Percentiles rank a stretch among this genome's conserved stretches.
These are phyloP conservation scores for Trichoderma sp. DNA, from an alignment of 2,329 filamentous ascomycete species.

Conservation along the genomic window DNA sequence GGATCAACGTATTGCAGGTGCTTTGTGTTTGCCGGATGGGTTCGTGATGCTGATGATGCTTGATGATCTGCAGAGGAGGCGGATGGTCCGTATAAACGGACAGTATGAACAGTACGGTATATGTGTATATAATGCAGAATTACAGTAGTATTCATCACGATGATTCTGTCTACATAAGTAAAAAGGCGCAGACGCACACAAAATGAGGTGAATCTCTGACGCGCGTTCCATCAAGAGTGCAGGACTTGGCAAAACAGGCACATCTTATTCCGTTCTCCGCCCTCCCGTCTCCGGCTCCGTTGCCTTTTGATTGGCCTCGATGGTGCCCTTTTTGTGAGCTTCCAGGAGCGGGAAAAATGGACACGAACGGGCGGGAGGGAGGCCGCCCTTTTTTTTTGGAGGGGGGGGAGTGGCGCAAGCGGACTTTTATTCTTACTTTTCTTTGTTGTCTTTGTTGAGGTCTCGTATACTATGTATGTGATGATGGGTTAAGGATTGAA, in stretches of 20 bases:
- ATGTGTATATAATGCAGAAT: too few species aligned
- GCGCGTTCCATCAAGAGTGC: not conserved
- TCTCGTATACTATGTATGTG: not conserved
- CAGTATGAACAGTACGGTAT: not conserved
- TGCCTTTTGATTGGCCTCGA: not conserved
- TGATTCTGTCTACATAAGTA: not conserved
- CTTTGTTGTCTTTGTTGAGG: not conserved
- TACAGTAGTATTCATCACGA: not conserved
- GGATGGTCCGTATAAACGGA: not conserved
- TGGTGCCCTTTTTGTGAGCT: not conserved
- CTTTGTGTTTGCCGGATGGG: not conserved
- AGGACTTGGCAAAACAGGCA: not conserved
- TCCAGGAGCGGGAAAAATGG: not conserved
- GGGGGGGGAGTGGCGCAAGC: not conserved
- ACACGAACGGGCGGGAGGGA: not conserved
- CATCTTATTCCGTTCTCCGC: not conserved
- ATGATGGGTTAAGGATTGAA: not conserved
- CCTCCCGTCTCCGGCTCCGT: slow-evolving; percentile 1
- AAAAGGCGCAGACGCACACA: not conserved
- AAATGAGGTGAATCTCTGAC: not conserved
- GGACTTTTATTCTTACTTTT: not conserved
- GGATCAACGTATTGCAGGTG: not conserved
- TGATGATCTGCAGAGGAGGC: not conserved
- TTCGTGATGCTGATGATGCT: not conserved
- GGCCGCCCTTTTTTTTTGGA: not conserved